These are phyloP conservation scores for Limtongia smithiae DNA, from an alignment of 805 yeast genomes.

Conservation along the genomic window DNA sequence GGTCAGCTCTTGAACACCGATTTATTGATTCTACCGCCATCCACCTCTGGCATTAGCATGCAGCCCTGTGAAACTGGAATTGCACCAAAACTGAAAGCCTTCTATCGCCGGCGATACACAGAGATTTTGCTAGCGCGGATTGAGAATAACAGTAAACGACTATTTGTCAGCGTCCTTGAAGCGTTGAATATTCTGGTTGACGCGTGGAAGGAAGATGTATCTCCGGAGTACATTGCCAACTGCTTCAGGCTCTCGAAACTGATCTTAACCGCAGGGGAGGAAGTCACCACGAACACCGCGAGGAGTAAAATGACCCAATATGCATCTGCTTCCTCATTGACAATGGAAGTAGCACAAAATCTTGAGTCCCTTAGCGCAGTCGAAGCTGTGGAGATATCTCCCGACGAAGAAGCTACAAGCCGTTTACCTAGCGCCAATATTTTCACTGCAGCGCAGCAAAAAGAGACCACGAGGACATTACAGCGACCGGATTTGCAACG, in stretches of 20 bases:
- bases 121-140: constrained; percentile 19
- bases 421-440: too few relatives aligned
- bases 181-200: constrained; percentile 21
- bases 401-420: too few relatives aligned
- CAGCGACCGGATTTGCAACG: not conserved
- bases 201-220: constrained; percentile 24
- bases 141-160: constrained; percentile 6
- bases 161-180: constrained; percentile 12
- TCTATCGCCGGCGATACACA: constrained; percentile 19
- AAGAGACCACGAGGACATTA: not conserved
- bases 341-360: too few relatives aligned
- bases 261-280: constrained; percentile 1
- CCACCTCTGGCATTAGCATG: constrained; percentile 5
- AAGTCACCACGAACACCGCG: not conserved
- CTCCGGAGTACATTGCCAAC: constrained; percentile 7
- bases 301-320: too few relatives aligned
- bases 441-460: too few relatives aligned
- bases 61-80: constrained; percentile 20
- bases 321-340: too few relatives aligned
- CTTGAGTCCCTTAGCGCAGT: too few relatives aligned
- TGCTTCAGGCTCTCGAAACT: constrained; percentile 11
- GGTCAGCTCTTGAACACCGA: constrained; percentile 17
- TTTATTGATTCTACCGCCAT: constrained; percentile 19
- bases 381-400: too few relatives aligned
- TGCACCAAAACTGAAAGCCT: constrained; percentile 16